Evolutionary conservation across 164 flowering plant species (phyloP).

Genomic region (Umbellularia californica): DNA sequence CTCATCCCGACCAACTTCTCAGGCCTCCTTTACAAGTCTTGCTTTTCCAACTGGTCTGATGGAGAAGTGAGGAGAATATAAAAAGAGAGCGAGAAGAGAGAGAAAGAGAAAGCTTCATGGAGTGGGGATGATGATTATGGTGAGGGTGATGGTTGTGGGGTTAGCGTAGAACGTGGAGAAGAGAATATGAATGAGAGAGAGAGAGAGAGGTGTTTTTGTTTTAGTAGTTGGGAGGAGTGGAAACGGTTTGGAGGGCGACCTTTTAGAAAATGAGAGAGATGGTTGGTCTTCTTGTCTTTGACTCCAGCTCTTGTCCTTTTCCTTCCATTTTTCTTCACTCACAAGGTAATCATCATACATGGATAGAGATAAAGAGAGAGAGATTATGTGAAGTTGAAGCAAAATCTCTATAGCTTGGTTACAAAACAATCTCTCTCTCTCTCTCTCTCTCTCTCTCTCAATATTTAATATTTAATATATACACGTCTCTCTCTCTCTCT

Average conservation of each 20-base stretch:
- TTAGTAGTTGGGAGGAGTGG: conserved; percentile 62
- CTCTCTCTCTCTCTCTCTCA: too few relatives aligned
- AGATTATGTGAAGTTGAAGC: conserved; percentile 2
- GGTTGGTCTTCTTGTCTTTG: conserved; percentile 63
- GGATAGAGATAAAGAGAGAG: conserved; percentile 15
- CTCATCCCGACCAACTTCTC: conserved; percentile 24
- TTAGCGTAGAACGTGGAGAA: conserved; percentile 2
- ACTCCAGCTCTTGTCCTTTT: conserved; percentile 48
- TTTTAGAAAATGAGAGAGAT: conserved; percentile 16
- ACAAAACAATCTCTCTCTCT: neutral
- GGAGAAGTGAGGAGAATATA: neutral
- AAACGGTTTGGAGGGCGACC: conserved; percentile 86
- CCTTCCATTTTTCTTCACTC: conserved; percentile 55
- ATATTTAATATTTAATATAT: too few relatives aligned
- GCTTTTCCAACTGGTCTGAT: conserved; percentile 8
- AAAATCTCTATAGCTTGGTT: neutral
- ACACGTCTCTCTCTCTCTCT: too few relatives aligned
- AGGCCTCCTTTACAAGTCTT: neutral
- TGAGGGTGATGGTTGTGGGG: neutral
- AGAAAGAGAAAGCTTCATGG: conserved; percentile 11
- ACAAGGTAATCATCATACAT: conserved; percentile 49
- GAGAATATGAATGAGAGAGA: conserved; percentile 19
- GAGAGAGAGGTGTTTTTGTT: conserved; percentile 1
- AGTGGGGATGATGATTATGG: neutral
- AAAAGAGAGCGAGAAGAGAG: neutral